Evolutionary conservation across 441 rosid species (phyloP), one percentile per base, ranked within the genome.

Genomic region (Geranium incanum): DNA sequence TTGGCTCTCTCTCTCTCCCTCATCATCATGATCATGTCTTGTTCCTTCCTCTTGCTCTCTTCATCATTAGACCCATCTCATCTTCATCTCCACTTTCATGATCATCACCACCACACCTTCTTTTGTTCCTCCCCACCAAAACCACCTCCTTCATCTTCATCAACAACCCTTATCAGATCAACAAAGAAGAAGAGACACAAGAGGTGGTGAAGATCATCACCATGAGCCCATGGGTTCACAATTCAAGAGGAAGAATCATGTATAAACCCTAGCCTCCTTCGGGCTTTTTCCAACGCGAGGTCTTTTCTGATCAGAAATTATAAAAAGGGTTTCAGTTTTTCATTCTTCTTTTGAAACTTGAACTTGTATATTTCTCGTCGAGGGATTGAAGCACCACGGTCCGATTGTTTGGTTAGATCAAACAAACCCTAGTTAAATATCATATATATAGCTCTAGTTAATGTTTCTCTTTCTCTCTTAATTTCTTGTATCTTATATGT

Each of bases 391-490:
- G 57, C 57, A 50, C 13, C 57, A 50, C 57, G 16, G 57, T 50
- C 57, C 16, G 57, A 50, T 50, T 50, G 57, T 50, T 50, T 50
- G 57, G 16, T 50, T 50, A 50, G 57, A 50, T 50, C 57, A 50
- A 50, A 13, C 57, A 50, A 50, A 50, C 3, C 57, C 50, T 50
- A 50, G 16, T 13, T 43, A 6, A 1, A 6, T 7, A 43, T 43
- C 33, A 43, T 7, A 7, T 43, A 6, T 7, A 43, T 43, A 7
- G 4, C 4, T 39, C 43, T 39, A 39, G 5, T 7, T 39, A 38
- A 6, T 39, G 43, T 39, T 43, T 6, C 11, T 11, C 11, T 43
- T 43, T 43, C 50, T 43, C 11, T 43, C 11, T 43, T 43, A 43
- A 43, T 43, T 43, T 43, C 50, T 43, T 43, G 50, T 6, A 43